phyloP scores from a whole-genome alignment of 768 basidiomycete genomes.

The Lyophyllum decastes region DNA sequence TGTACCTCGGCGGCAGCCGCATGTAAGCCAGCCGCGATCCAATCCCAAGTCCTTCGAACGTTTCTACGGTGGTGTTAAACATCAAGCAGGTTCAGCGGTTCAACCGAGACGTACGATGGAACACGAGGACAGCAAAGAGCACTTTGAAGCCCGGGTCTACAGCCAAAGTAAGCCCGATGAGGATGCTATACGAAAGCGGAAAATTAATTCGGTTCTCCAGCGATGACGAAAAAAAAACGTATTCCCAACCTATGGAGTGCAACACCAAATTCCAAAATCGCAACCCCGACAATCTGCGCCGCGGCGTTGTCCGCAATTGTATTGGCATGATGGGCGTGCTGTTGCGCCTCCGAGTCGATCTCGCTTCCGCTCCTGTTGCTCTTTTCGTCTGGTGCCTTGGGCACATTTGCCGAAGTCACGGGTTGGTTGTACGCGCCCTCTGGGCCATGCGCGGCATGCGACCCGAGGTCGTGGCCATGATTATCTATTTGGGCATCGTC shows the following conservation, averaged over 20 bases:
- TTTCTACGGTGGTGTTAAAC: constrained; percentile 52
- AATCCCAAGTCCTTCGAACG: constrained; percentile 92
- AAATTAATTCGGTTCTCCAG: not conserved
- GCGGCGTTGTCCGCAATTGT: constrained; percentile 40
- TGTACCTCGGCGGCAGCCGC: constrained; percentile 53
- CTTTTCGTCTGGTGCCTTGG: constrained; percentile 20
- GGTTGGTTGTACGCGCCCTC: constrained; percentile 35
- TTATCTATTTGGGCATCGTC: constrained; percentile 42
- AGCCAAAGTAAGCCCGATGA: constrained; percentile 92
- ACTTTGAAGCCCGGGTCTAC: constrained; percentile 79
- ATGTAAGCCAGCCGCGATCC: constrained; percentile 88
- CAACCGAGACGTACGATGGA: constrained; percentile 72
- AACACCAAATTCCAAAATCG: constrained; percentile 93
- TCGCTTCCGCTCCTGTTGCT: constrained; percentile 19
- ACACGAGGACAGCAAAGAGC: constrained; percentile 88
- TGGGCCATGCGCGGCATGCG: constrained; percentile 72
- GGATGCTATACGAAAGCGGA: constrained; percentile 45
- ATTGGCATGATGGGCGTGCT: constrained; percentile 10
- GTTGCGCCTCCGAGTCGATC: constrained; percentile 23
- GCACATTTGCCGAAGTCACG: constrained; percentile 12
- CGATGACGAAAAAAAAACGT: not conserved
- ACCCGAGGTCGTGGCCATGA: constrained; percentile 64
- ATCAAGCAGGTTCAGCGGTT: not conserved
- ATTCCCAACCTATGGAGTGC: constrained; percentile 68
- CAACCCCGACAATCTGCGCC: constrained; percentile 84